These are phyloP conservation scores for Lumnitzera littorea DNA, from an alignment of 345 rosid genomes.

Conservation along the genomic window DNA sequence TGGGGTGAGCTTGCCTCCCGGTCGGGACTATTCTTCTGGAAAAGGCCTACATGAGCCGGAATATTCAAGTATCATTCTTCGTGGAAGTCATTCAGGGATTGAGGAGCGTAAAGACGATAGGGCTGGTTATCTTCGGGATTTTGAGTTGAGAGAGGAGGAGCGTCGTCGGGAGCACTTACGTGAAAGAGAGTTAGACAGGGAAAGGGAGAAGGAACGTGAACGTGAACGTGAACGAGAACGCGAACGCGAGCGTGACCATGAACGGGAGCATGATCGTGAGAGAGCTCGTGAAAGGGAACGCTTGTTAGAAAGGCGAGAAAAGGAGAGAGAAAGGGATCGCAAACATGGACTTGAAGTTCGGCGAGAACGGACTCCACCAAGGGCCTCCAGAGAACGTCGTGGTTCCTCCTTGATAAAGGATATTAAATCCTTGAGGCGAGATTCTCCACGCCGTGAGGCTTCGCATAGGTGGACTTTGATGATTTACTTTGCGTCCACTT, in stretches of 20 bases:
- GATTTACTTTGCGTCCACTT: slow-evolving; percentile 48
- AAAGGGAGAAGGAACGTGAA: slow-evolving; percentile 50
- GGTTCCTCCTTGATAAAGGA: slow-evolving; percentile 67
- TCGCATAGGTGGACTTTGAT: slow-evolving; percentile 91
- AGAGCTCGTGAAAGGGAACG: slow-evolving; percentile 40
- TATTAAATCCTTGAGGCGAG: slow-evolving; percentile 47
- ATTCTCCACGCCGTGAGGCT: slow-evolving; percentile 67
- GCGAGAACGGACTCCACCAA: slow-evolving; percentile 61
- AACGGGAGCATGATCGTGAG: slow-evolving; percentile 38
- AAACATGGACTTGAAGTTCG: slow-evolving; percentile 59
- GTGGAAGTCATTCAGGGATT: slow-evolving; percentile 45
- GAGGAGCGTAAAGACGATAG: slow-evolving; percentile 84
- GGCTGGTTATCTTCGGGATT: slow-evolving; percentile 90
- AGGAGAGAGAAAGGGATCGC: slow-evolving; percentile 73
- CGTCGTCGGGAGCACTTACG: slow-evolving; percentile 60
- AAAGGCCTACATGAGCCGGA: slow-evolving; percentile 78
- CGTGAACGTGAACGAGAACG: slow-evolving; percentile 38
- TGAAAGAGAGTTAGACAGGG: slow-evolving; percentile 43
- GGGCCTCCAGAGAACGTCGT: slow-evolving; percentile 63
- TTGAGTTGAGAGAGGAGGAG: slow-evolving; percentile 91
- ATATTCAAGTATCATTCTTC: slow-evolving; percentile 44
- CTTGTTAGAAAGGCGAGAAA: slow-evolving; percentile 60
- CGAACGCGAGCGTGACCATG: slow-evolving; percentile 13
- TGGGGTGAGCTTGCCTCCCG: slow-evolving; percentile 98
- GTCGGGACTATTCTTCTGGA: slow-evolving; percentile 85